Conservation (phyloP, 352 stramenopile genomes). For the Phytophthora hybrid region DNA sequence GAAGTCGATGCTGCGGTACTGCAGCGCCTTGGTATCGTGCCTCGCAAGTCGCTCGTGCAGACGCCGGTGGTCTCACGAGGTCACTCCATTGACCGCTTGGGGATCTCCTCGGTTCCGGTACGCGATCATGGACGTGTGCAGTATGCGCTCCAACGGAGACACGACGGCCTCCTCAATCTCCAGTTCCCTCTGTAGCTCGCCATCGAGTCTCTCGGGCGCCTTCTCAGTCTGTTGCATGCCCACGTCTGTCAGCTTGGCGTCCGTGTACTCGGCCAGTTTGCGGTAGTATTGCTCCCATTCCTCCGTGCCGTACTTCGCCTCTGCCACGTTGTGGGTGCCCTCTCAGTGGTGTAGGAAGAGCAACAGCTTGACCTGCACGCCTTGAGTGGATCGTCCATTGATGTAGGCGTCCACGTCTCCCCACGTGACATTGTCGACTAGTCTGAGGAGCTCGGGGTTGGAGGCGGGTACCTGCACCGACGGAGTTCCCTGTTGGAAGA, state of each 20-base stretch:
- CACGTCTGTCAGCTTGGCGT: slow-evolving; percentile 34
- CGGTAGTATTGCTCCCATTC: slow-evolving; percentile 36
- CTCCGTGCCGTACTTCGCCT: slow-evolving; percentile 35
- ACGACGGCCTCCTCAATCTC: too few relatives aligned
- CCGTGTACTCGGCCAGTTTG: slow-evolving; percentile 39
- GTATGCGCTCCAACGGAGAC: too few relatives aligned
- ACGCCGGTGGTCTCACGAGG: too few relatives aligned
- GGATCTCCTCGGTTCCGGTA: too few relatives aligned
- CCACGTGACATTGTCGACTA: slow-evolving; percentile 40
- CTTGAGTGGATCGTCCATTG: slow-evolving; percentile 11
- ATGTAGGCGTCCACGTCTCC: slow-evolving; percentile 42
- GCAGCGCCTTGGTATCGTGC: slow-evolving; percentile 29
- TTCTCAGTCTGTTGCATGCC: slow-evolving; percentile 27
- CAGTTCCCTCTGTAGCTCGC: too few relatives aligned
- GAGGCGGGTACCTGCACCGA: slow-evolving; percentile 5
- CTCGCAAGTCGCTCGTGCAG: too few relatives aligned
- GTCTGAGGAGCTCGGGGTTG: slow-evolving; percentile 34
- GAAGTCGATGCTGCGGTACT: slow-evolving; percentile 37
- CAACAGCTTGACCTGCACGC: slow-evolving; percentile 38
- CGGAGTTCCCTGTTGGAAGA: too few relatives aligned
- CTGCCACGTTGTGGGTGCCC: slow-evolving; percentile 36
- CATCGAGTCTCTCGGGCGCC: too few relatives aligned
- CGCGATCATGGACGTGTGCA: too few relatives aligned
- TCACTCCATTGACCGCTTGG: too few relatives aligned
- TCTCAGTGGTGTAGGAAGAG: slow-evolving; percentile 39